Percentiles rank a stretch among this genome's conserved stretches.
phyloP scores from a whole-genome alignment of 192 early-diverging fungal species.

The Mortierella claussenii region DNA sequence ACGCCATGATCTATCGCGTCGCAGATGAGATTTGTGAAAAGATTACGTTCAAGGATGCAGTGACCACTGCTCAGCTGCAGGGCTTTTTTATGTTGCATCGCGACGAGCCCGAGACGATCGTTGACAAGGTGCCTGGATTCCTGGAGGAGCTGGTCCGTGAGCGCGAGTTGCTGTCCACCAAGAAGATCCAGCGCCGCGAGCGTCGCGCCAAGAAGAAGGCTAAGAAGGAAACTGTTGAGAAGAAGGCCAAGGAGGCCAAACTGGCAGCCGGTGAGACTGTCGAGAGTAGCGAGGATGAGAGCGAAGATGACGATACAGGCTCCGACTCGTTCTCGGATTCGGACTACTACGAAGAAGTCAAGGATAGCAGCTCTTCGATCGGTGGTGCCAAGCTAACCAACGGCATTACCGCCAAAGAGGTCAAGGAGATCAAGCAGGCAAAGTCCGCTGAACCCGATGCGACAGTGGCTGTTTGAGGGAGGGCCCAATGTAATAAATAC shows the following conservation, averaged over 20 bases:
- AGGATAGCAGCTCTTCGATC: neutral
- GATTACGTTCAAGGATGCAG: slow-evolving; percentile 25
- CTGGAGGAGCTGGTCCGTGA: slow-evolving; percentile 32
- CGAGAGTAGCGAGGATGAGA: slow-evolving; percentile 26
- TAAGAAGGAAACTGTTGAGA: slow-evolving; percentile 26
- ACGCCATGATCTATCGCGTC: slow-evolving; percentile 33
- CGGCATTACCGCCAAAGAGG: neutral
- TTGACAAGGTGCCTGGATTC: slow-evolving; percentile 38
- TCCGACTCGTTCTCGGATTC: slow-evolving; percentile 38
- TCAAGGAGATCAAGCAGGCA: slow-evolving; percentile 4
- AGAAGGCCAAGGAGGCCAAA: slow-evolving; percentile 44
- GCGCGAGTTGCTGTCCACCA: slow-evolving; percentile 14
- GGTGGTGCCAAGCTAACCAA: neutral
- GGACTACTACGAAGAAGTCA: slow-evolving; percentile 26
- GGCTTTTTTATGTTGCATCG: slow-evolving; percentile 53
- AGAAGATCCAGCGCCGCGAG: slow-evolving; percentile 29
- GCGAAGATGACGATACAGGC: slow-evolving; percentile 11
- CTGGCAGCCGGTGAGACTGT: slow-evolving; percentile 20
- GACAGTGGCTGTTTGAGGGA: slow-evolving; percentile 11
- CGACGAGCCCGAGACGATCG: slow-evolving; percentile 42
- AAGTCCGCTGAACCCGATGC: slow-evolving; percentile 3
- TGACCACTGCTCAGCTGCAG: slow-evolving; percentile 50
- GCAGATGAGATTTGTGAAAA: slow-evolving; percentile 30
- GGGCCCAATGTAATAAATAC: too few relatives aligned
- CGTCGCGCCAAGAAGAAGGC: slow-evolving; percentile 38